Evolutionary conservation across 495 filamentous ascomycete species (phyloP), one percentile per base, ranked within the genome.

Genomic region (Penicillium salamii): DNA sequence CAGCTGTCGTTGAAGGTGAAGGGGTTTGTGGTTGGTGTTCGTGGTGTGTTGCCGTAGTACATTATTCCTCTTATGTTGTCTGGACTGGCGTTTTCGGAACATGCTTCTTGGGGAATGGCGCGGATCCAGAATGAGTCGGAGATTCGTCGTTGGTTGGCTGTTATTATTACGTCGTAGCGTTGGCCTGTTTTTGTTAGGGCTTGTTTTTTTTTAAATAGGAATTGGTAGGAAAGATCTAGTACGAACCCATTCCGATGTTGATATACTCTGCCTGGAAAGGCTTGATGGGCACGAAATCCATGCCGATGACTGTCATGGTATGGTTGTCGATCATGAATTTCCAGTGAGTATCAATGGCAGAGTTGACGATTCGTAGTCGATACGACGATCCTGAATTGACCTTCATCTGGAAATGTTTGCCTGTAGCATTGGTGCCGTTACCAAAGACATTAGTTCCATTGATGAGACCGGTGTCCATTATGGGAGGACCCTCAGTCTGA

Each of bases 111-210:
- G 0, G 80, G 76, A 18, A 80, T 74, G 9, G 80, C 72, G 17
- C 83, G 76, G 33, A 87, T 73, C 87, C 87, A 90, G 69, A 85
- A 89, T 55, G 80, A 77, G 13, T 66, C 39, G 9, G 58, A 57
- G 1, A 52, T 24, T 0, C 54, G 54, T 20, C 50, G 41, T 49
- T 80, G 62, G 46, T 77, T 72, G 13, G 85, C 86, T 36, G 79
- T 77, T 37, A 90, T 78, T 49, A 87, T 80, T 9, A 90, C 71
- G 53, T 89, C 80, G 63, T 85, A 85, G 26, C 87, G 77, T 67
- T 90, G 84, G 12, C 80, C 75, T 74, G 45, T 15, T 15, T 3
- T 24, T 6, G n/a, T n/a, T 19, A 13, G 13, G 28, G 34, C 39
- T 23, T 45, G n/a, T 31, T 3, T 28, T 41, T 13, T n/a, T 13